Evolutionary conservation across 1,284 basidiomycete genomes (phyloP).

Genomic region (Phenoliferia sp.): DNA sequence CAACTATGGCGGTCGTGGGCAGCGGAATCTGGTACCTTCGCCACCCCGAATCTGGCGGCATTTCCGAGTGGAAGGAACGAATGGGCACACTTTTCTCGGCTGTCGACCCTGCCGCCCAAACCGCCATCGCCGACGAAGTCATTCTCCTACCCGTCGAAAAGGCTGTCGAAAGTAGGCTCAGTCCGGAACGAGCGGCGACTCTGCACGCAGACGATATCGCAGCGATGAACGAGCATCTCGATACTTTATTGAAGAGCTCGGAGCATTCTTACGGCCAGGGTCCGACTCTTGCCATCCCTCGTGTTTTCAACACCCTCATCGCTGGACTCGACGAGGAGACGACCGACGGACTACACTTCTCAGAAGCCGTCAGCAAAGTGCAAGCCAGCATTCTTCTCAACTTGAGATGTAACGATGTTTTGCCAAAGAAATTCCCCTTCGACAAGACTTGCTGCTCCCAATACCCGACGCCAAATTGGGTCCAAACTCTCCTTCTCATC

Average conservation of each 20-base stretch:
- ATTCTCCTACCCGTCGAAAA: slow-evolving; percentile 73
- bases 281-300: slow-evolving; percentile 16
- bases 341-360: slow-evolving; percentile 76
- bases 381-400: slow-evolving; percentile 79
- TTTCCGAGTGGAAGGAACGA: slow-evolving; percentile 67
- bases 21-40: slow-evolving; percentile 83
- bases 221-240: slow-evolving; percentile 67
- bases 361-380: slow-evolving; percentile 56
- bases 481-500: slow-evolving; percentile 59
- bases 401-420: slow-evolving; percentile 67
- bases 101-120: slow-evolving; percentile 40
- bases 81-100: slow-evolving; percentile 59
- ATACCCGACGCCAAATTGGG: slow-evolving; percentile 61
- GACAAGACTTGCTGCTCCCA: slow-evolving; percentile 76
- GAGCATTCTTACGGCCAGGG: not conserved
- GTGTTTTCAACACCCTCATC: slow-evolving; percentile 30
- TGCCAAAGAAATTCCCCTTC: slow-evolving; percentile 64
- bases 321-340: slow-evolving; percentile 50
- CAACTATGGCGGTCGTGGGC: slow-evolving; percentile 71
- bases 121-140: slow-evolving; percentile 59
- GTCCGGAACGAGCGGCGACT: slow-evolving; percentile 52
- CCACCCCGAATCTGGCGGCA: slow-evolving; percentile 64
- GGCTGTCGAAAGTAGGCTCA: slow-evolving; percentile 57
- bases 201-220: slow-evolving; percentile 39
- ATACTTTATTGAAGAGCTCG: slow-evolving; percentile 32